phyloP scores from a whole-genome alignment of 495 filamentous ascomycete species.

The Diplogelasinospora grovesii region DNA sequence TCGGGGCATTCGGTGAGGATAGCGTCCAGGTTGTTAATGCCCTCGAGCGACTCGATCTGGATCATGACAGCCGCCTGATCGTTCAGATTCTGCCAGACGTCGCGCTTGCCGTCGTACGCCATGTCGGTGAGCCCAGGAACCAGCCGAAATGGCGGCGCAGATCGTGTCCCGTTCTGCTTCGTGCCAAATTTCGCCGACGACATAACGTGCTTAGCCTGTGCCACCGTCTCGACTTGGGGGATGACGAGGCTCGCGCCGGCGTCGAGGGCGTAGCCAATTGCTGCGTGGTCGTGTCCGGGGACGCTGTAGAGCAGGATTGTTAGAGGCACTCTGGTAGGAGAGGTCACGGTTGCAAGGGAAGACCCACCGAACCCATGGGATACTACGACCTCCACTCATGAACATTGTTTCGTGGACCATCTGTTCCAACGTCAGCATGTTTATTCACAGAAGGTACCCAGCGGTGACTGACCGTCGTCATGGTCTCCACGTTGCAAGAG shows the following conservation, averaged over 20 bases:
- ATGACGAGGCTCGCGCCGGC: conserved; percentile 39
- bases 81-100: conserved; percentile 34
- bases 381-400: conserved; percentile 32
- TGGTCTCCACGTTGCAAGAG: conserved; percentile 36
- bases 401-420: conserved; percentile 40
- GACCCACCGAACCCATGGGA: conserved; percentile 31
- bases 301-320: conserved; percentile 21
- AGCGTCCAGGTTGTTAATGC: conserved; percentile 47
- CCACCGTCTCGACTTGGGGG: conserved; percentile 43
- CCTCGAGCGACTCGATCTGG: conserved; percentile 47
- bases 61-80: conserved; percentile 40
- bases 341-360: conserved; percentile 1
- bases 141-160: conserved; percentile 36
- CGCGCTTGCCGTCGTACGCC: conserved; percentile 15
- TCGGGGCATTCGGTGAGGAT: conserved; percentile 41
- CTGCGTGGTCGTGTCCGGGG: conserved; percentile 40
- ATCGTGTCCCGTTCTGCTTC: conserved; percentile 28
- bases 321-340: conserved; percentile 3
- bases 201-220: conserved; percentile 36
- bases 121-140: conserved; percentile 29
- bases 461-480: conserved; percentile 28
- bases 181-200: conserved; percentile 36
- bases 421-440: too few relatives aligned
- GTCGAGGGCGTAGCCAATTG: conserved; percentile 42
- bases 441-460: too few relatives aligned